Evolutionary conservation across 306 rosid species (phyloP).

Genomic region (Vachellia collinsii): DNA sequence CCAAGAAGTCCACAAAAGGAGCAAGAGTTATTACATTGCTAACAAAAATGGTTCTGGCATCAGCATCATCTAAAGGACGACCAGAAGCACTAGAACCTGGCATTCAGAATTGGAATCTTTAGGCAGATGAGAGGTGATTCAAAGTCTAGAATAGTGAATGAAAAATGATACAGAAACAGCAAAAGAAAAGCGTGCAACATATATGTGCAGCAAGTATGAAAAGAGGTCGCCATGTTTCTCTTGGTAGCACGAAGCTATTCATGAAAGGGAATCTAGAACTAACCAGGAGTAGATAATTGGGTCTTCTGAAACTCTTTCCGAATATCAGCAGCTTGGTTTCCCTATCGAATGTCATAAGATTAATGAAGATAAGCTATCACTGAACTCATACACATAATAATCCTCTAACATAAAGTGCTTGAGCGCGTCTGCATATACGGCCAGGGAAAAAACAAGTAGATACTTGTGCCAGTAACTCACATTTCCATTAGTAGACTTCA

Average conservation of each 20-base stretch:
- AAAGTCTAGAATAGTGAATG: slow-evolving; percentile 2
- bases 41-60: slow-evolving; percentile 86
- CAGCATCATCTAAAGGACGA: slow-evolving; percentile 79
- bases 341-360: slow-evolving; percentile 49
- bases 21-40: slow-evolving; percentile 73
- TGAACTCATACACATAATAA: slow-evolving; percentile 5
- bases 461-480: slow-evolving; percentile 49
- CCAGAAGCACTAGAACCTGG: slow-evolving; percentile 61
- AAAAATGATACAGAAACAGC: not conserved
- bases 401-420: slow-evolving; percentile 4
- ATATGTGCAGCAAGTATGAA: not conserved
- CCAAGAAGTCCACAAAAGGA: slow-evolving; percentile 17
- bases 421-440: not conserved
- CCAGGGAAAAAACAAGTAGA: not conserved
- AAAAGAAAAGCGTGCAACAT: slow-evolving; percentile 8
- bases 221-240: not conserved
- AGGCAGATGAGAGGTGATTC: slow-evolving; percentile 8
- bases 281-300: slow-evolving; percentile 59
- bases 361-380: slow-evolving; percentile 23
- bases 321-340: slow-evolving; percentile 49
- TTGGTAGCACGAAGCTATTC: slow-evolving; percentile 11
- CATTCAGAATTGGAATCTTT: slow-evolving; percentile 24
- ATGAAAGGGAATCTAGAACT: slow-evolving; percentile 39
- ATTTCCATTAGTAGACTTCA: slow-evolving; percentile 57
- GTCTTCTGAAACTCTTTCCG: slow-evolving; percentile 58